Percentiles rank a stretch among this genome's conserved stretches.
phyloP scores from a whole-genome alignment of 108 stramenopile genomes.

The Aurantiochytrium sp. region DNA sequence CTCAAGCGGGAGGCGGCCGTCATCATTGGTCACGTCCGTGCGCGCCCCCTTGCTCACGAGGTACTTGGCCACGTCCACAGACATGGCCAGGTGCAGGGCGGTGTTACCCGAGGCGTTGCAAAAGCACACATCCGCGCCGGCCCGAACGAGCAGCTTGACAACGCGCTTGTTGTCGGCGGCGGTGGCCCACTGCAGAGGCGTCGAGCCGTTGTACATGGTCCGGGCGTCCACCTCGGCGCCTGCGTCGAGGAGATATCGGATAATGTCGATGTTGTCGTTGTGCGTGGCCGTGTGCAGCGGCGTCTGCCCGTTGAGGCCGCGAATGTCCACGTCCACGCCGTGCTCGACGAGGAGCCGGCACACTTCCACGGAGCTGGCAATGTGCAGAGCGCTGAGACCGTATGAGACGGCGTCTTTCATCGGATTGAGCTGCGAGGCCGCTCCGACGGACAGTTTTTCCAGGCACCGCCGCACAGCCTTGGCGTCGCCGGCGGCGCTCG shows the following conservation, averaged over 20 bases:
- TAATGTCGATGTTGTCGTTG: neutral
- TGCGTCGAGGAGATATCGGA: neutral
- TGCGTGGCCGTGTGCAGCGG: conserved; percentile 4
- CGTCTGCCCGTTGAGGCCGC: conserved; percentile 17
- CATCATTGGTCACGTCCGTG: neutral
- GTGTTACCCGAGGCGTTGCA: neutral
- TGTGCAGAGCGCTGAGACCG: conserved; percentile 2
- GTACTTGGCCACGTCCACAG: neutral
- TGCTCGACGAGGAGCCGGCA: neutral
- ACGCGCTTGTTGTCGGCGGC: conserved; percentile 27
- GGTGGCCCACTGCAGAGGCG: conserved; percentile 11
- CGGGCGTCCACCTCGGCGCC: conserved; percentile 4
- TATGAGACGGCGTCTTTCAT: neutral
- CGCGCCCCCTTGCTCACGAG: neutral
- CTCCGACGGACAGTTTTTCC: neutral
- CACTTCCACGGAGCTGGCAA: neutral
- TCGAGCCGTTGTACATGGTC: conserved; percentile 6
- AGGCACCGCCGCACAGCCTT: neutral
- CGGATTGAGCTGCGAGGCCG: neutral
- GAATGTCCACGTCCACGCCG: neutral
- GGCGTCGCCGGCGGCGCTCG: neutral
- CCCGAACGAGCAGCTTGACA: neutral
- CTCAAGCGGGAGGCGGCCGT: neutral
- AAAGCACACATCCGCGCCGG: neutral
- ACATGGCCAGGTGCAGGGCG: neutral